Evolutionary conservation across 2,329 filamentous ascomycete species (phyloP), one percentile per base, ranked within the genome.

Genomic region (Paraphoma sp.): DNA sequence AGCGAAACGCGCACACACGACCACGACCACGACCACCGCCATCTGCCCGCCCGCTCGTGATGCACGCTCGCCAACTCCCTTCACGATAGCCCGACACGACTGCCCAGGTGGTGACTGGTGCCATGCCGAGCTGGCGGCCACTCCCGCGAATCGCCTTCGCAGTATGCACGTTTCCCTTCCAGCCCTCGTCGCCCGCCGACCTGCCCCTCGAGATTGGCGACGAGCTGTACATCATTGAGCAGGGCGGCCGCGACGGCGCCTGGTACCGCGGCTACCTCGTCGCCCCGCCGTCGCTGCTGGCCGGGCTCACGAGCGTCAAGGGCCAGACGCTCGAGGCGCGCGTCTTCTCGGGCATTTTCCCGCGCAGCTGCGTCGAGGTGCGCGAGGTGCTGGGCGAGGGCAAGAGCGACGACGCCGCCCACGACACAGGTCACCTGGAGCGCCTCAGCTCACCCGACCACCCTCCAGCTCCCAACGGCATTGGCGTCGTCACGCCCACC

Each of bases 291-390:
- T 97, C 93, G 67, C 82, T 99, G 74, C 86, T 99, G 56, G 92
- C 95, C 16, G 95, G 94, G 46, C 81, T 99, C 75, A 98, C 93
- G 10, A 94, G 90, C 59, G 88, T 90, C 69, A 94, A 93, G 76
- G 94, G 95, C 46, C 92, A 97, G 77, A 96, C 93, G 0, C 87
- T 98, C 31, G 94, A 98, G 79, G 93, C 94, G 57, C 88, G 95
- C 63, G 95, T 99, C 56, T 99, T 98, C 75, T 97, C 93, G n/a
- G 95, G 95, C 68, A 96, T 99, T 70, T 99, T 99, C 73, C 95
- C 95, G 10, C 86, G 91, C 64, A 95, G 89, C 75, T 99, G 94
- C 69, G 94, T 99, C 55, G 93, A 99, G 78, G 89, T 99, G 56
- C 88, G 94, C 64, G 95, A 99, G 79, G 88, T 97, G 52, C 84